Evolutionary conservation across 768 basidiomycete genomes (phyloP), one percentile per base, ranked within the genome.

Genomic region (Austroboletus festivus): DNA sequence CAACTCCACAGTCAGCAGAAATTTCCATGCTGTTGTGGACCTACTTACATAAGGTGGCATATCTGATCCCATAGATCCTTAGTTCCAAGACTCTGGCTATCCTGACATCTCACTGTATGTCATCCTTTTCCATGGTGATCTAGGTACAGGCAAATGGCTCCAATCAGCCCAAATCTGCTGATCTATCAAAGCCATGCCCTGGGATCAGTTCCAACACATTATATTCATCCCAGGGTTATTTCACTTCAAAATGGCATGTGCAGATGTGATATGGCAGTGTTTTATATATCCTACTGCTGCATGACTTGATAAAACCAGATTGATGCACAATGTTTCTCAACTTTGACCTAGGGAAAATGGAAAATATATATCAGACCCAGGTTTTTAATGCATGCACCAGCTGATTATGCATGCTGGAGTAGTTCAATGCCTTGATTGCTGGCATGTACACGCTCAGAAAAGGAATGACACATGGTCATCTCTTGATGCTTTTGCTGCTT

Each of bases 361-460:
- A 3, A 71, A 64, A 38, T 62, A 71, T 38, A 52, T 44, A 7
- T 34, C 51, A 0, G 67, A 68, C 5, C 71, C 68, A 0, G 64
- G 62, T 1, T 73, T 72, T 52, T 54, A 61, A 0, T 42, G 48
- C 1, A 70, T 68, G 61, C 71, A 75, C 40, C 63, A 73, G 33
- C 42, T 69, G 9, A 67, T 71, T 18, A 40, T 57, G 4, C 68
- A 74, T 46, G 56, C 51, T 5, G 62, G 67, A 0, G 62, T 50
- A 21, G 64, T 51, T 4, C 28, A 30, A 0, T 42, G 56, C 6
- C 59, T 72, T 9, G 59, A 70, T 31, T 51, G 46, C 38, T 74
- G 69, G 71, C 33, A 55, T 13, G 42, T n/a, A 0, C 20, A 23
- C 23, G 31, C 12, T 10, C 7, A 8, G 15, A 33, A 13, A 3